phyloP scores from a whole-genome alignment of 2,329 filamentous ascomycete genomes.

The Alternaria alternata region DNA sequence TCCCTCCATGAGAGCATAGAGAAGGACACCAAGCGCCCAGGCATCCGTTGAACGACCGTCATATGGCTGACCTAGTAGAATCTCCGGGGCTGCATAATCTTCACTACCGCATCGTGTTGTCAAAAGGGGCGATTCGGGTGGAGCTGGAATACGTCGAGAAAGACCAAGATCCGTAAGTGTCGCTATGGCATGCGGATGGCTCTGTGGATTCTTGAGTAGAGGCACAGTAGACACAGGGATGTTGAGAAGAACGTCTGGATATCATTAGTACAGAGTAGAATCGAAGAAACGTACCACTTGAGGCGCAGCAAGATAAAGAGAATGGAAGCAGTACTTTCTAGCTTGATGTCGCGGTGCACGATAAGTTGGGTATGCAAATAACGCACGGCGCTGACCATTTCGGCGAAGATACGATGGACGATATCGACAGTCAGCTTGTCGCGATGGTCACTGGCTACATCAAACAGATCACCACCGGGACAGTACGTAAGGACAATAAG shows the following conservation, averaged over 20 bases:
- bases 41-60: conserved; percentile 91
- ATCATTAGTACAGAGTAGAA: conserved; percentile 39
- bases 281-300: conserved; percentile 31
- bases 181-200: conserved; percentile 81
- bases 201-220: conserved; percentile 71
- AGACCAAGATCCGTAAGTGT: conserved; percentile 93
- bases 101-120: conserved; percentile 94
- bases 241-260: conserved; percentile 87
- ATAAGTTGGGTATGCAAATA: conserved; percentile 88
- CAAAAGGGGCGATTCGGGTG: conserved; percentile 82
- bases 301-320: conserved; percentile 19
- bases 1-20: conserved; percentile 94
- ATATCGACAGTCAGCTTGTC: conserved; percentile 72
- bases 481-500: conserved; percentile 91
- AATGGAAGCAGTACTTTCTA: conserved; percentile 77
- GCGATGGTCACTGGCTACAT: conserved; percentile 79
- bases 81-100: conserved; percentile 96
- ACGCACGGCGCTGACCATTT: conserved; percentile 82
- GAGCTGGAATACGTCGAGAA: conserved; percentile 78
- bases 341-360: conserved; percentile 96
- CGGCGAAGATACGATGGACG: conserved; percentile 85
- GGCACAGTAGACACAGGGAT: conserved; percentile 73
- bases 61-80: conserved; percentile 93
- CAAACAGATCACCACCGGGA: conserved; percentile 92
- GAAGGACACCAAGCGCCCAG: conserved; percentile 91